phyloP scores from a whole-genome alignment of 371 early-diverging fungal genomes.

The Rhizopus arrhizus region DNA sequence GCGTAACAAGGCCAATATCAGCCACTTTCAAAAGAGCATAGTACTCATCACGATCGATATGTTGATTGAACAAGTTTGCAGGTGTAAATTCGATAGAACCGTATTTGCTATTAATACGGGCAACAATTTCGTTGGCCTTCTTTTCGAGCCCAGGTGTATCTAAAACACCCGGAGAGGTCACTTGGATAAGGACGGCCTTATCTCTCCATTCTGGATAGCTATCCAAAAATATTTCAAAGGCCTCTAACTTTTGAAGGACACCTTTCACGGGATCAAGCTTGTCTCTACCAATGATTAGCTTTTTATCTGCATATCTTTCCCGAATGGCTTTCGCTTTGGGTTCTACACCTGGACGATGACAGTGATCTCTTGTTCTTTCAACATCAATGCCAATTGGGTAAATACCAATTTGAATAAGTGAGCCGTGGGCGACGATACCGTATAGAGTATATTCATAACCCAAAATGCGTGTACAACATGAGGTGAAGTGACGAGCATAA shows the following conservation, averaged over 20 bases:
- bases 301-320: slow-evolving; percentile 91
- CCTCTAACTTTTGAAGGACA: slow-evolving; percentile 94
- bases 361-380: slow-evolving; percentile 44
- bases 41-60: slow-evolving; percentile 93
- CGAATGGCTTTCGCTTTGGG: slow-evolving; percentile 77
- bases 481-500: slow-evolving; percentile 94
- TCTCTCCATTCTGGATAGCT: slow-evolving; percentile 90
- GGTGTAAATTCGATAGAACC: slow-evolving; percentile 94
- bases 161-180: slow-evolving; percentile 58
- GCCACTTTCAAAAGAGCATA: slow-evolving; percentile 94
- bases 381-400: slow-evolving; percentile 98
- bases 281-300: slow-evolving; percentile 97
- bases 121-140: slow-evolving; percentile 86
- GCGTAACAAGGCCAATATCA: slow-evolving; percentile 94
- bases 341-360: slow-evolving; percentile 57
- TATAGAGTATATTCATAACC: slow-evolving; percentile 84
- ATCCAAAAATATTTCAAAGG: slow-evolving; percentile 90
- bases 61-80: slow-evolving; percentile 93
- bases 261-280: slow-evolving; percentile 99
- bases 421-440: slow-evolving; percentile 76
- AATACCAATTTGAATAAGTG: slow-evolving; percentile 86
- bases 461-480: slow-evolving; percentile 88
- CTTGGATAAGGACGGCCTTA: slow-evolving; percentile 90
- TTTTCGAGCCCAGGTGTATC: slow-evolving; percentile 72
- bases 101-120: slow-evolving; percentile 89